These are phyloP conservation scores for Escovopsis sp. DNA, from an alignment of 2,329 filamentous ascomycete genomes.

Conservation along the genomic window DNA sequence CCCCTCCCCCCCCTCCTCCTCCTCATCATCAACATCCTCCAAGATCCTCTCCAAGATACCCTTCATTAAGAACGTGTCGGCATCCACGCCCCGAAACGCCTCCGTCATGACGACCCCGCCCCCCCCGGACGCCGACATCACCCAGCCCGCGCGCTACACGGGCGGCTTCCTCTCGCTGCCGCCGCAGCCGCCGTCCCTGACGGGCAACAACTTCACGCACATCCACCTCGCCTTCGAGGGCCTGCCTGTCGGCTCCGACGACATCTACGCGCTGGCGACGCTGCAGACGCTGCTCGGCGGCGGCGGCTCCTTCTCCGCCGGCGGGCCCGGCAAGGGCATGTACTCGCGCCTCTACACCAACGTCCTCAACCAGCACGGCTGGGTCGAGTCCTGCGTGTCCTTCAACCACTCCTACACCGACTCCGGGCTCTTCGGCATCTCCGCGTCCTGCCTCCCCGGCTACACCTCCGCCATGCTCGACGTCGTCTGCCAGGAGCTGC, in stretches of 20 bases:
- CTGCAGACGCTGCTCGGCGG: slow-evolving; percentile 91
- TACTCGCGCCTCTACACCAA: slow-evolving; percentile 96
- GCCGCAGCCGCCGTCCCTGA: slow-evolving; percentile 63
- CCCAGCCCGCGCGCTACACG: slow-evolving; percentile 65
- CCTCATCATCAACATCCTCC: slow-evolving; percentile 30
- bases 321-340: slow-evolving; percentile 97
- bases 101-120: slow-evolving; percentile 33
- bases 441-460: slow-evolving; percentile 67
- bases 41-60: slow-evolving; percentile 70
- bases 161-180: slow-evolving; percentile 85
- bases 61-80: slow-evolving; percentile 80
- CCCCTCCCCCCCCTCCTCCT: slow-evolving; percentile 16
- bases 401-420: slow-evolving; percentile 98
- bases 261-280: slow-evolving; percentile 93
- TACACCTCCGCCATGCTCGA: slow-evolving; percentile 76
- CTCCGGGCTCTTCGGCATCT: slow-evolving; percentile 88
- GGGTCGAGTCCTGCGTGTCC: slow-evolving; percentile 89
- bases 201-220: slow-evolving; percentile 69
- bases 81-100: slow-evolving; percentile 50
- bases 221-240: slow-evolving; percentile 95
- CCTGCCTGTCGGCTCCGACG: slow-evolving; percentile 73
- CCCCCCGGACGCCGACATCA: slow-evolving; percentile 39
- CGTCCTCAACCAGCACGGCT: slow-evolving; percentile 91
- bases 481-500: slow-evolving; percentile 85
- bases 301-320: slow-evolving; percentile 90